A percentile compares a stretch with the other conserved stretches of the same genome.
Evolutionary conservation across 106 monocot species (phyloP).

Genomic region (Narthecium ossifragum): DNA sequence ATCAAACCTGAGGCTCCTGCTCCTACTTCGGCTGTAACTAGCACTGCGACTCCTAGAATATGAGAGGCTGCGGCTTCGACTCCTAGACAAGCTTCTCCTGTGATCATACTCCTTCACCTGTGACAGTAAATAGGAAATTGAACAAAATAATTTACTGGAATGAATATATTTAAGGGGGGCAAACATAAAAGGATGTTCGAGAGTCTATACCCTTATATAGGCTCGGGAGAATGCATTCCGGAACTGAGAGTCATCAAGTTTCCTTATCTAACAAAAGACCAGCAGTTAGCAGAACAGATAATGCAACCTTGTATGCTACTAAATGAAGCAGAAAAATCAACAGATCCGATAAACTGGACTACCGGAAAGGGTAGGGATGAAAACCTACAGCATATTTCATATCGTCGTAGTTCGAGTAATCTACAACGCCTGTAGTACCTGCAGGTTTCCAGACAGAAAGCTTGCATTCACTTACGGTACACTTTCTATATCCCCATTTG

Average conservation of each 20-base stretch:
- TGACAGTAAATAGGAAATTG: neutral
- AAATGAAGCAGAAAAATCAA: neutral
- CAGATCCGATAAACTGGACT: neutral
- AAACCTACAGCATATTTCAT: slow-evolving; percentile 93
- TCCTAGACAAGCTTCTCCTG: slow-evolving; percentile 40
- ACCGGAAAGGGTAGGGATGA: neutral
- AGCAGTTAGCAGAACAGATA: neutral
- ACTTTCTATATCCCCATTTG: neutral
- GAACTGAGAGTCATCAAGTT: slow-evolving; percentile 86
- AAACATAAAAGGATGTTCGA: neutral
- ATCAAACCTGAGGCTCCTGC: slow-evolving; percentile 36
- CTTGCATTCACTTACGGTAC: neutral
- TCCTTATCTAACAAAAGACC: slow-evolving; percentile 45
- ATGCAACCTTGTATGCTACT: neutral
- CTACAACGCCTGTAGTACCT: slow-evolving; percentile 81
- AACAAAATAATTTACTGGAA: neutral
- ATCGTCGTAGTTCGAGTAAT: slow-evolving; percentile 87
- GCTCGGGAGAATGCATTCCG: slow-evolving; percentile 64
- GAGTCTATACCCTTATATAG: slow-evolving; percentile 52
- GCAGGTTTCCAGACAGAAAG: neutral
- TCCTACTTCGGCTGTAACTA: slow-evolving; percentile 37
- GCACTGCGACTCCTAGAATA: slow-evolving; percentile 48
- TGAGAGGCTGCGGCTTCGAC: slow-evolving; percentile 43
- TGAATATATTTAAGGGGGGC: neutral
- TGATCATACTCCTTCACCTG: slow-evolving; percentile 72